Evolutionary conservation across 208 protist genomes (phyloP), one percentile per base, ranked within the genome.

Genomic region (Trichomonas tenax): DNA sequence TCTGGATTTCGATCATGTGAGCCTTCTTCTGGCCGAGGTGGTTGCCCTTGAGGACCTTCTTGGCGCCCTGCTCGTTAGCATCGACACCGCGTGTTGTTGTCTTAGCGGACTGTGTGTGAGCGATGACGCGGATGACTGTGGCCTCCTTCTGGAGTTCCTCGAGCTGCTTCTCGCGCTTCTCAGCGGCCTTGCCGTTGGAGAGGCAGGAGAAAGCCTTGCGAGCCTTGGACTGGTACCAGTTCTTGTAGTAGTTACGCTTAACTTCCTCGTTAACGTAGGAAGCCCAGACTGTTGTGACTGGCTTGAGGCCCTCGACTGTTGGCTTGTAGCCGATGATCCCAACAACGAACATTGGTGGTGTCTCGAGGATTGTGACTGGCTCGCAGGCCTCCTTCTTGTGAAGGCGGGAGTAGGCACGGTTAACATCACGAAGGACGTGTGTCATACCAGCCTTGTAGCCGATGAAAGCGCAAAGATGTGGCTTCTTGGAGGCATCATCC

Each of bases 61-160:
- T 99, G 97, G 99, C 98, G 95, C 99, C 97, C 97, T 99, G 98
- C 38, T 99, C 99, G 98, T 99, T 99, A 98, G 99, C 99, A 97
- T 44, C 34, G 21, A 34, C 81, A 44, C 26, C 26, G 81, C 36
- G 26, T 41, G 26, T 86, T 86, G 36, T 44, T 97, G 99, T 99
- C 97, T 98, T 97, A 81, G 99, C 97, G 11, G 81, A n/a, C 98
- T 99, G 99, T 96, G 99, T 99, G 98, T 99, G 99, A 96, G 98
- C 98, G 84, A 99, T 97, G 82, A 99, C 98, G 97, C 99, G 98
- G 96, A 99, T 98, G 96, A 99, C 98, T 46, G 45, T 26, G n/a
- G 98, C 98, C 97, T 99, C 98, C 97, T 99, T 99, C 96, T 98
- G 98, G 97, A 99, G 99, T 63, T 98, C 97, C 51, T 97, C 98